phyloP scores from a whole-genome alignment of 495 filamentous ascomycete genomes.

The Annulohypoxylon moriforme region DNA sequence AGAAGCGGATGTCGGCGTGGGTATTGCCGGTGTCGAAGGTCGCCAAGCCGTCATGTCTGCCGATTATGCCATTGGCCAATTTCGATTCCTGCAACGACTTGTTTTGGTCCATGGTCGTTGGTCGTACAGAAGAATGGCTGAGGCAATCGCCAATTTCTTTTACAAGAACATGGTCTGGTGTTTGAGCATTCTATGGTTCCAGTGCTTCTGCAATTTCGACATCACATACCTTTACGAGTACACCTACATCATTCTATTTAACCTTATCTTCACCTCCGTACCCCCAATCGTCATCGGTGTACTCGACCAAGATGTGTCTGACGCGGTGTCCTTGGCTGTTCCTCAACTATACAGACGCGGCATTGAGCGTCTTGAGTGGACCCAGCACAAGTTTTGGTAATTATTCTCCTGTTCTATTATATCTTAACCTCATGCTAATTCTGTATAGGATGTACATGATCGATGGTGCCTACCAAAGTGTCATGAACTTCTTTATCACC shows the following conservation, averaged over 20 bases:
- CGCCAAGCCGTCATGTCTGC: slow-evolving; percentile 98
- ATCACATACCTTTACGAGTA: slow-evolving; percentile 97
- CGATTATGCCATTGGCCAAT: slow-evolving; percentile 98
- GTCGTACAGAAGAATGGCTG: slow-evolving; percentile 92
- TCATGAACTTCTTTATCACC: slow-evolving; percentile 92
- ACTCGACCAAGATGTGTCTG: slow-evolving; percentile 95
- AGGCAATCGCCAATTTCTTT: slow-evolving; percentile 98
- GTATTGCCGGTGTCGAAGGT: slow-evolving; percentile 97
- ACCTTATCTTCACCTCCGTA: slow-evolving; percentile 95
- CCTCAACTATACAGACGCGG: slow-evolving; percentile 96
- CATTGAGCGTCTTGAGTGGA: slow-evolving; percentile 98
- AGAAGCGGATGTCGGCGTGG: slow-evolving; percentile 97
- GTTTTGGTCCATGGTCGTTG: slow-evolving; percentile 96
- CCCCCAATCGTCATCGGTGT: slow-evolving; percentile 97
- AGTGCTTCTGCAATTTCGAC: slow-evolving; percentile 94
- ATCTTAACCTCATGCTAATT: slow-evolving; percentile 44
- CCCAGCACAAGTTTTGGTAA: slow-evolving; percentile 95
- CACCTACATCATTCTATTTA: slow-evolving; percentile 95
- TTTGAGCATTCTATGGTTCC: slow-evolving; percentile 97
- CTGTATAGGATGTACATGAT: slow-evolving; percentile 85
- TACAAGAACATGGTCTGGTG: slow-evolving; percentile 99
- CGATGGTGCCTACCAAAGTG: slow-evolving; percentile 94
- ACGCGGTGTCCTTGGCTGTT: slow-evolving; percentile 91
- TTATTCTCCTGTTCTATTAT: slow-evolving; percentile 36
- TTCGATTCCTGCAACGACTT: slow-evolving; percentile 90